phyloP scores from a whole-genome alignment of 441 rosid species.

The Corymbia calophylla region DNA sequence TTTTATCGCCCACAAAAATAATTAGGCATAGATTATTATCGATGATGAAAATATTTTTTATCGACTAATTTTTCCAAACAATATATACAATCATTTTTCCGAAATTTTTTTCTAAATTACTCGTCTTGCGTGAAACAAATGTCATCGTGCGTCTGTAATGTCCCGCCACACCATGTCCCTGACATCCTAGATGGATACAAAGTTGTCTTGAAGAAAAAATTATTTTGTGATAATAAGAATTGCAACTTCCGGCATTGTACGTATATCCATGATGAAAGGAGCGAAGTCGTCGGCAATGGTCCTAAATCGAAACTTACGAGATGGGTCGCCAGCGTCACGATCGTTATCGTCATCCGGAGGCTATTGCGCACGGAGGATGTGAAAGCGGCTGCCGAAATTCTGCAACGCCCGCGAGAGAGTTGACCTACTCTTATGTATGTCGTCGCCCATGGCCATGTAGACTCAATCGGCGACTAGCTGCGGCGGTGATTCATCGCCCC shows the following conservation, averaged over 20 bases:
- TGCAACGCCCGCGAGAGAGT: not conserved
- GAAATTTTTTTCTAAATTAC: no score
- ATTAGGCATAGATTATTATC: no score
- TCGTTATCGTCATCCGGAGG: no score
- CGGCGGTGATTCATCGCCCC: fast-evolving
- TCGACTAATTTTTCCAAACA: no score
- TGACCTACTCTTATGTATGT: not conserved
- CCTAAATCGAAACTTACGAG: not conserved
- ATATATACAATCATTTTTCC: no score
- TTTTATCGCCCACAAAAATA: not conserved
- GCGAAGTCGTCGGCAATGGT: not conserved
- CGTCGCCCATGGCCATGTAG: not conserved
- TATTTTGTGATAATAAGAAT: no score
- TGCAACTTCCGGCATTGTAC: no score
- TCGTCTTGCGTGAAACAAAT: no score
- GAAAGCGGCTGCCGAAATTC: fast-evolving
- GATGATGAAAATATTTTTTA: fast-evolving
- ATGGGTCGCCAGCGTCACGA: not conserved
- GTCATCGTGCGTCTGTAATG: not conserved
- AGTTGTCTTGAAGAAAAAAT: no score
- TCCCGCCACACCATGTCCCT: not conserved
- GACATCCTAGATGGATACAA: not conserved
- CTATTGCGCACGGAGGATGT: no score
- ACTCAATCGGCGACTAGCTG: fast-evolving
- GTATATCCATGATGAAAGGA: not conserved